Evolutionary conservation across 1,284 basidiomycete genomes (phyloP), one percentile per base, ranked within the genome.

Genomic region (Cystobasidium pallidum): DNA sequence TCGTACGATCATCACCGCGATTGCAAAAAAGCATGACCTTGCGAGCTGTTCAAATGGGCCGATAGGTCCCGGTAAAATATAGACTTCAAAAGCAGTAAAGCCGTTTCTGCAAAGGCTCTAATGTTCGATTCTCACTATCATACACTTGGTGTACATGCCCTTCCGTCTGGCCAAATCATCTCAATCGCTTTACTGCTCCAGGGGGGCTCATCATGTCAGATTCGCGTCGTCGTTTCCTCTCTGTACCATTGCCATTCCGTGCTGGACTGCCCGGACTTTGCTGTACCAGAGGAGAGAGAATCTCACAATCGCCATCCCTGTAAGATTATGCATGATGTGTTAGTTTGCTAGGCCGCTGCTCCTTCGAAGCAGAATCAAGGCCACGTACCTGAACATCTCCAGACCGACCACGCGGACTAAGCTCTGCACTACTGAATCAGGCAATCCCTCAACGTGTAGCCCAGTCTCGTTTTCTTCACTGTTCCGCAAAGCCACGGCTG

Each of bases 281-380:
- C 0, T 19, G 67, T 34, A 64, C 21, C 24, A 64, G 45, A 21
- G 68, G 68, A 13, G 49, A 43, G 2, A 71, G 52, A 7, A 71
- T 36, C 32, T 71, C 68, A 47, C 68, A 71, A n/a, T 63, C 68
- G 32, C 68, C 68, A 13, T 71, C 55, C 32, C 68, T 63, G 34
- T 30, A 71, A 45, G 26, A 43, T 24, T n/a, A 13, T 26, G 19
- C 21, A 55, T 13, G 17, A 28, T 11, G n/a, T n/a, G n/a, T n/a
- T n/a, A n/a, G n/a, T n/a, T n/a, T n/a, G n/a, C n/a, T n/a, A n/a
- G n/a, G n/a, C n/a, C n/a, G n/a, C n/a, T n/a, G n/a, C n/a, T n/a
- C n/a, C n/a, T n/a, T n/a, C n/a, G n/a, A n/a, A n/a, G n/a, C n/a
- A n/a, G n/a, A n/a, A n/a, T 28, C 6, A 34, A 59, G 19, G 3